Evolutionary conservation across 2,329 filamentous ascomycete genomes (phyloP).

Genomic region (Colletotrichum sp.): DNA sequence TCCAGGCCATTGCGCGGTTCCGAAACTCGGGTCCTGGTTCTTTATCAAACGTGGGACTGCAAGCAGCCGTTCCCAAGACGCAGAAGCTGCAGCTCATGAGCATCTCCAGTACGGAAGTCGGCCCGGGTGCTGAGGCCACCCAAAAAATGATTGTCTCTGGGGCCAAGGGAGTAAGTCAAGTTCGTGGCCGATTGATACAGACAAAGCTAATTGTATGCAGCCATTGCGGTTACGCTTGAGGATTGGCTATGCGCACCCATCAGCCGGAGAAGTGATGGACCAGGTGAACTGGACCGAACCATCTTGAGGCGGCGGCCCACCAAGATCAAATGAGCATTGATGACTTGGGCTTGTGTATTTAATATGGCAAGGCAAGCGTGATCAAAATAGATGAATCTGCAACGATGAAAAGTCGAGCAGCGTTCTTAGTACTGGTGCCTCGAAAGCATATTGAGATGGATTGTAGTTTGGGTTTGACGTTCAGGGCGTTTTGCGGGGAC

Average conservation of each 20-base stretch:
- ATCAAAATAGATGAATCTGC: conserved; percentile 8
- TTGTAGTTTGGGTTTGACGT: too few relatives aligned
- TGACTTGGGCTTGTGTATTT: conserved; percentile 6
- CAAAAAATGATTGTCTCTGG: conserved; percentile 89
- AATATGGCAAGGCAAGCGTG: conserved; percentile 12
- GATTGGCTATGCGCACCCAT: conserved; percentile 78
- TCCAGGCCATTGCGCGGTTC: conserved; percentile 86
- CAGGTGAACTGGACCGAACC: conserved; percentile 98
- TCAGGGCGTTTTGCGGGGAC: too few relatives aligned
- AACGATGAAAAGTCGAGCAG: background rate
- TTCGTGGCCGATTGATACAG: background rate
- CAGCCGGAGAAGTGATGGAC: conserved; percentile 76
- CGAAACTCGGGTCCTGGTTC: conserved; percentile 73
- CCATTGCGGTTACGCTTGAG: conserved; percentile 84
- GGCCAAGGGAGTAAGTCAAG: conserved; percentile 81
- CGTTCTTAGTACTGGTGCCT: background rate
- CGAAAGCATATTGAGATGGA: background rate
- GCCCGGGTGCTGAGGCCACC: conserved; percentile 80
- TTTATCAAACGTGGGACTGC: conserved; percentile 80
- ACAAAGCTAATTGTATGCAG: conserved; percentile 49
- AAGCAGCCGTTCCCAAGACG: conserved; percentile 95
- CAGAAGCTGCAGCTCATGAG: conserved; percentile 92
- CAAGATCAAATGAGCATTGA: background rate
- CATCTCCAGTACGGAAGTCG: conserved; percentile 82
- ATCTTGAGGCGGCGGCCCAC: conserved; percentile 31